Conservation (phyloP, 495 filamentous ascomycete genomes). For the Aspergillus wentii region DNA sequence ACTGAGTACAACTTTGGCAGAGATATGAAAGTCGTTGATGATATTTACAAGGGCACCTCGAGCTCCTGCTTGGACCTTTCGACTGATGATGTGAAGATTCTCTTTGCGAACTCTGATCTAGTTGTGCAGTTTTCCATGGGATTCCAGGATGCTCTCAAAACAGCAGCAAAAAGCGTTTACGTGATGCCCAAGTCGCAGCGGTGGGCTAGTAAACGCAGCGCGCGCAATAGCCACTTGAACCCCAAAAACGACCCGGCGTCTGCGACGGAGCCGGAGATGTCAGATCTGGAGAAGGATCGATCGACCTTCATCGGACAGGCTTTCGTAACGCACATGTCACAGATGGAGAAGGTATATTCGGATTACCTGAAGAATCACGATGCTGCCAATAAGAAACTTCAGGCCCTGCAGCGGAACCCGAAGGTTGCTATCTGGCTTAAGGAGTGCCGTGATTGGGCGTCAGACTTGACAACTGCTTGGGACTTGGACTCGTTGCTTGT, state of each 20-base stretch:
- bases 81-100: slow-evolving; percentile 72
- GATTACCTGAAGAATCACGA: slow-evolving; percentile 85
- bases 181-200: slow-evolving; percentile 51
- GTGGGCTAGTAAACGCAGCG: slow-evolving; percentile 52
- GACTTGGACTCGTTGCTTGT: slow-evolving; percentile 89
- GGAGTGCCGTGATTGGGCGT: slow-evolving; percentile 82
- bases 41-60: slow-evolving; percentile 95
- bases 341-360: slow-evolving; percentile 81
- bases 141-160: slow-evolving; percentile 74
- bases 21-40: slow-evolving; percentile 93
- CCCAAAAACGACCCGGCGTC: slow-evolving; percentile 28
- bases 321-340: slow-evolving; percentile 65
- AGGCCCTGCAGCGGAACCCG: slow-evolving; percentile 63
- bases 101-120: slow-evolving; percentile 88
- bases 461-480: slow-evolving; percentile 89
- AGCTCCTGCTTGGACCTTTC: slow-evolving; percentile 76
- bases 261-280: slow-evolving; percentile 32
- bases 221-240: slow-evolving; percentile 33
- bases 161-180: slow-evolving; percentile 71
- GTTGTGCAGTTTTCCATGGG: slow-evolving; percentile 75
- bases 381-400: slow-evolving; percentile 71
- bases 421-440: slow-evolving; percentile 85
- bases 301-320: slow-evolving; percentile 73
- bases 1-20: slow-evolving; percentile 82
- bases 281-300: slow-evolving; percentile 67